phyloP scores from a whole-genome alignment of 345 rosid species.

The Brassica incana region DNA sequence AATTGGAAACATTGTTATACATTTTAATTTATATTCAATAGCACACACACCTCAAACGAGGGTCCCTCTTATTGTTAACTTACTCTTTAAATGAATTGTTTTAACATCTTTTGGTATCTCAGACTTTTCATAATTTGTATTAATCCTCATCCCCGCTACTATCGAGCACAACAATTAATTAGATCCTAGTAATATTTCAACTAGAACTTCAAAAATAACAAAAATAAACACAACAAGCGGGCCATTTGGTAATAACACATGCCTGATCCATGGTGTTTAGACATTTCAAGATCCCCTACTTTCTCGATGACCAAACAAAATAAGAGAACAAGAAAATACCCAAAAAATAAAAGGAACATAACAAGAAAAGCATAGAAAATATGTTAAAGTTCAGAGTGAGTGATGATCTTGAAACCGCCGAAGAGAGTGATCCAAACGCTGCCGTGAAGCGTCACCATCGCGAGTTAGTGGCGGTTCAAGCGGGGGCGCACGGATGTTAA shows the following conservation, averaged over 20 bases:
- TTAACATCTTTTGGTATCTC: conserved; percentile 21
- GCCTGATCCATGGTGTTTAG: conserved; percentile 36
- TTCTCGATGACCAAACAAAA: background rate
- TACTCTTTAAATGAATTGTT: conserved; percentile 25
- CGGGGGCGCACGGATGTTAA: conserved; percentile 31
- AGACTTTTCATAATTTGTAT: background rate
- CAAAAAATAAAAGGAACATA: background rate
- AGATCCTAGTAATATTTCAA: conserved; percentile 8
- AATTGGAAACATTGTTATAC: conserved; percentile 39
- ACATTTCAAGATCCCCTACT: conserved; percentile 34
- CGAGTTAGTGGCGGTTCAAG: conserved; percentile 50
- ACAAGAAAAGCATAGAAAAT: conserved; percentile 33
- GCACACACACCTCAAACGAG: conserved; percentile 16
- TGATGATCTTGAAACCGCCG: conserved; percentile 60
- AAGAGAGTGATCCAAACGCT: conserved; percentile 45
- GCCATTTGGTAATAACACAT: conserved; percentile 15
- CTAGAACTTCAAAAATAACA: background rate
- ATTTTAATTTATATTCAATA: conserved; percentile 18
- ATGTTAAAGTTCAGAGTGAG: conserved; percentile 12
- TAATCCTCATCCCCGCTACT: background rate
- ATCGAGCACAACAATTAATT: conserved; percentile 2
- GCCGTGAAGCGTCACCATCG: conserved; percentile 50
- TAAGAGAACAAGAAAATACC: conserved; percentile 19
- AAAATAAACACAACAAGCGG: background rate
- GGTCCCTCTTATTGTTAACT: conserved; percentile 27